Percentiles rank a stretch among this genome's conserved stretches.
These are phyloP conservation scores for Ceratobasidium sp. DNA, from an alignment of 1,284 basidiomycete species.

Conservation along the genomic window DNA sequence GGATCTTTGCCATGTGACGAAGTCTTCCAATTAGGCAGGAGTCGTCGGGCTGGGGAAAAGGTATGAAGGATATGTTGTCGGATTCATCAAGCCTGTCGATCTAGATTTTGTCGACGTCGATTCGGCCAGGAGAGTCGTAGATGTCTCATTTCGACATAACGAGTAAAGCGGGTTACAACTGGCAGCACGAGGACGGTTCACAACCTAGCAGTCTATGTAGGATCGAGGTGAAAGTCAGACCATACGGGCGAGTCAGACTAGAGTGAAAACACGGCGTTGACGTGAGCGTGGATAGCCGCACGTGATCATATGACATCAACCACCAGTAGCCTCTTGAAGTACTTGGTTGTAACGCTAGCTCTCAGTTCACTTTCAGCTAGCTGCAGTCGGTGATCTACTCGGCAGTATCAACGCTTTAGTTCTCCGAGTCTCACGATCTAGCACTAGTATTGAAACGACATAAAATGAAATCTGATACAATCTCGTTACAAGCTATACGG, in stretches of 20 bases:
- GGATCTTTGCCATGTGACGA: slow-evolving; percentile 64
- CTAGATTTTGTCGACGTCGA: slow-evolving; percentile 29
- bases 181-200: not conserved
- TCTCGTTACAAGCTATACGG: too few relatives aligned
- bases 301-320: too few relatives aligned
- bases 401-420: too few relatives aligned
- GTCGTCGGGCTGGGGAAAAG: slow-evolving; percentile 23
- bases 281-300: too few relatives aligned
- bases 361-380: too few relatives aligned
- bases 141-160: not conserved
- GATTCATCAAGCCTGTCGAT: slow-evolving; percentile 15
- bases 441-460: too few relatives aligned
- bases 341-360: too few relatives aligned
- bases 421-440: too few relatives aligned
- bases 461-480: too few relatives aligned
- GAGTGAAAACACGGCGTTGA: not conserved
- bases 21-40: slow-evolving; percentile 69
- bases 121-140: not conserved
- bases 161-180: not conserved
- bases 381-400: too few relatives aligned
- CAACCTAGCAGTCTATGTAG: not conserved
- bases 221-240: not conserved
- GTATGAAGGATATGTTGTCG: not conserved
- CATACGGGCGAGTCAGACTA: slow-evolving; percentile 5
- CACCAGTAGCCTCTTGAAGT: too few relatives aligned